phyloP scores from a whole-genome alignment of 2,329 filamentous ascomycete genomes.

The Keithomyces neogunnii region DNA sequence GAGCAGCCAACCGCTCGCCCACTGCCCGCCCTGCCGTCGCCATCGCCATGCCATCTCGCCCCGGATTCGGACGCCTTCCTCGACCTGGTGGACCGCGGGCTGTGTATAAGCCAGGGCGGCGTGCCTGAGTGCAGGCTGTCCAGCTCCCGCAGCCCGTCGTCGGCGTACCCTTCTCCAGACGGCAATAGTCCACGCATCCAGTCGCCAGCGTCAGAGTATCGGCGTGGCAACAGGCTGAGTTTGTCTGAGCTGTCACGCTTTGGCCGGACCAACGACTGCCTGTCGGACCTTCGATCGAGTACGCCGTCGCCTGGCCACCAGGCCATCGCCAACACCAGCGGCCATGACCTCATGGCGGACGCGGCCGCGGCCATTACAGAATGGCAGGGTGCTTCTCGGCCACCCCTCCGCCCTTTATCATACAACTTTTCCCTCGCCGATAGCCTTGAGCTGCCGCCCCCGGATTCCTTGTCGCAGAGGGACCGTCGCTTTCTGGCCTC shows the following conservation, averaged over 20 bases:
- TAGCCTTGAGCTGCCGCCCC: slow-evolving; percentile 17
- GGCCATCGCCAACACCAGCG: slow-evolving; percentile 9
- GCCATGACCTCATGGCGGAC: slow-evolving; percentile 15
- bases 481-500: slow-evolving; percentile 2
- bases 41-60: background rate
- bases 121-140: background rate
- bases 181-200: slow-evolving; percentile 13
- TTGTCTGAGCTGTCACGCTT: slow-evolving; percentile 21
- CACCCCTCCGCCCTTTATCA: slow-evolving; percentile 12
- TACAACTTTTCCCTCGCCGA: slow-evolving; percentile 17
- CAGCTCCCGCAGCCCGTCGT: slow-evolving; percentile 20
- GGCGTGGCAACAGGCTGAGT: slow-evolving; percentile 14
- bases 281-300: slow-evolving; percentile 21
- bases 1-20: background rate
- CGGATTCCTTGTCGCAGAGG: slow-evolving; percentile 14
- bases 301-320: slow-evolving; percentile 14
- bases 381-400: slow-evolving; percentile 16
- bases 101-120: slow-evolving; percentile 4
- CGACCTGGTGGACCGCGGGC: slow-evolving; percentile 10
- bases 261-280: slow-evolving; percentile 18
- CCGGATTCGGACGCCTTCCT: slow-evolving; percentile 10
- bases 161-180: slow-evolving; percentile 19
- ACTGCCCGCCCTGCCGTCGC: background rate
- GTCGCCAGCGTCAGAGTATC: slow-evolving; percentile 19
- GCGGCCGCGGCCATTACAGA: slow-evolving; percentile 15